Evolutionary conservation across 2,329 filamentous ascomycete species (phyloP), one percentile per base, ranked within the genome.

Genomic region (Ascochyta fabae): DNA sequence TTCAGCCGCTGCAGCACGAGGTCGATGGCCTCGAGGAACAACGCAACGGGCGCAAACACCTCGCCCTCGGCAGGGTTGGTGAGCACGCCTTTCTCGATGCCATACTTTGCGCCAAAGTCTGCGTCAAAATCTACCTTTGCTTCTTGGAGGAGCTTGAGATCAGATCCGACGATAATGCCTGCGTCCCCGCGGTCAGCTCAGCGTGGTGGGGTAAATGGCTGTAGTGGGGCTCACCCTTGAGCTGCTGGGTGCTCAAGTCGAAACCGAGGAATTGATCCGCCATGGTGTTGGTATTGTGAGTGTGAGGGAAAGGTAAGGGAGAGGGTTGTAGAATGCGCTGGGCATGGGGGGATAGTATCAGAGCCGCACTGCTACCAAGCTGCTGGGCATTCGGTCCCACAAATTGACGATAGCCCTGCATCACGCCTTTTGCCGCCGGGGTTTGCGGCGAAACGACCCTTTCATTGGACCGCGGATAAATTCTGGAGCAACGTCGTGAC

Each of bases 101-200:
- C 85, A 83, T 83, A 82, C 34, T 81, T 79, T 19, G 71, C 57
- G 6, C 53, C 53, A 33, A 97, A 92, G 68, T 98, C 93, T 63
- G 85, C 88, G 76, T 98, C 95, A 70, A 99, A 98, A 77, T 96
- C 93, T 74, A 96, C 93, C 75, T 96, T 96, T 70, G 92, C 91
- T 76, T 96, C 86, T 65, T 91, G 85, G 15, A 90, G 81, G 46
- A 95, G 88, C 67, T 89, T 89, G 61, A 98, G 86, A 65, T 92
- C 84, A 4, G 92, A 91, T 52, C 88, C 86, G 63, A 98, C 90
- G 47, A 95, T 89, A 63, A 98, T 88, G 64, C 88, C 90, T 94
- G 66, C 2, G 44, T 23, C 26, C 24, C 47, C 56, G 39, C 48
- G 47, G 46, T 55, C 46, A 55, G 46, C 35, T 8, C 19, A 27